phyloP scores from a whole-genome alignment of 768 basidiomycete species.

The Cyclocybe cylindracea region DNA sequence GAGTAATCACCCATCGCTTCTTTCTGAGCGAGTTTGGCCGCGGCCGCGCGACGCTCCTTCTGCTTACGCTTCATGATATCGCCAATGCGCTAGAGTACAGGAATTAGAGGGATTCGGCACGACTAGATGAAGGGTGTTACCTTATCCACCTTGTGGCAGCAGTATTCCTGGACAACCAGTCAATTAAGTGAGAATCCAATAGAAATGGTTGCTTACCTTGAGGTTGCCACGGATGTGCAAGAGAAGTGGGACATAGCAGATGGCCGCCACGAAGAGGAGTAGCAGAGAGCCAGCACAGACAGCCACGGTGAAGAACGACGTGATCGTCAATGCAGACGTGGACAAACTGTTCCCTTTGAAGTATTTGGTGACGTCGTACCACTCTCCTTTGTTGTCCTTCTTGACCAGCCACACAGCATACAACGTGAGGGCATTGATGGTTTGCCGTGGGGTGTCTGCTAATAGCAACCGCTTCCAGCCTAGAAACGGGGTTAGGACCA shows the following conservation, averaged over 20 bases:
- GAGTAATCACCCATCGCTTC: constrained; percentile 91
- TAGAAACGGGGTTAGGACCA: constrained; percentile 11
- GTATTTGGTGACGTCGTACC: constrained; percentile 78
- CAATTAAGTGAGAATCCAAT: background rate
- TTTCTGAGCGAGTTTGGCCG: constrained; percentile 82
- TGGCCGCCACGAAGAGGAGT: constrained; percentile 78
- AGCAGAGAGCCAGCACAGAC: constrained; percentile 86
- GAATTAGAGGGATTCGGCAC: background rate
- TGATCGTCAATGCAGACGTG: constrained; percentile 82
- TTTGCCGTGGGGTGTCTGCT: constrained; percentile 95
- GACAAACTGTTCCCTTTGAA: constrained; percentile 74
- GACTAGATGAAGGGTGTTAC: constrained; percentile 34
- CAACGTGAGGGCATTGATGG: constrained; percentile 96
- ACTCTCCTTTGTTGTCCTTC: constrained; percentile 41
- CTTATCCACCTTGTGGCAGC: constrained; percentile 99
- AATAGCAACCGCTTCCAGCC: constrained; percentile 54
- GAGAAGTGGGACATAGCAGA: constrained; percentile 92
- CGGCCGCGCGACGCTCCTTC: constrained; percentile 80
- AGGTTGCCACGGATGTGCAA: constrained; percentile 96
- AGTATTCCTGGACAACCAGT: constrained; percentile 72
- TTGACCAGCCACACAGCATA: constrained; percentile 76
- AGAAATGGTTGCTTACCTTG: constrained; percentile 55
- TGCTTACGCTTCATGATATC: constrained; percentile 91
- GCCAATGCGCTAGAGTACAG: constrained; percentile 70
- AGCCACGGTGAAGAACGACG: constrained; percentile 88